These are phyloP conservation scores for Penicillium sp. DNA, from an alignment of 2,329 filamentous ascomycete genomes.

Conservation along the genomic window DNA sequence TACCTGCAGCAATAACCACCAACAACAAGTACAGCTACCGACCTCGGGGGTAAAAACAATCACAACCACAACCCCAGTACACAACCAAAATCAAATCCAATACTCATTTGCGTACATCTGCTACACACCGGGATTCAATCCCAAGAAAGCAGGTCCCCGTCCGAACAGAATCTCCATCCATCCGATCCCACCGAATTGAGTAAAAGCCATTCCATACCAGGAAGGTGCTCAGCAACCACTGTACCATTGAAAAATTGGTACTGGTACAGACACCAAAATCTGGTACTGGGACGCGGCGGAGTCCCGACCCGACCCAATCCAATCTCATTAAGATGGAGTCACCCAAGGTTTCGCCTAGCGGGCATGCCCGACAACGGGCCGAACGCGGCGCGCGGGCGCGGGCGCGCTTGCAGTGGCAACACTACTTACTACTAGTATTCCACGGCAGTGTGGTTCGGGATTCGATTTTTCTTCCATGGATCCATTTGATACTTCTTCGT, in stretches of 20 bases:
- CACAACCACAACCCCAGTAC: background rate
- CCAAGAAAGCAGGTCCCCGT: background rate
- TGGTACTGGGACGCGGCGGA: slow-evolving; percentile 14
- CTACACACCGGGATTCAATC: background rate
- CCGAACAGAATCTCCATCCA: background rate
- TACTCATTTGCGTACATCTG: background rate
- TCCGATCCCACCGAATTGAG: background rate
- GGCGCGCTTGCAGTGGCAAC: slow-evolving; percentile 10
- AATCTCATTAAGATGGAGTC: background rate
- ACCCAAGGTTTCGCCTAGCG: slow-evolving; percentile 25
- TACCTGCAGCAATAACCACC: background rate
- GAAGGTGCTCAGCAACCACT: slow-evolving; percentile 14
- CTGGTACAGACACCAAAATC: slow-evolving; percentile 1
- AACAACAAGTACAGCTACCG: background rate
- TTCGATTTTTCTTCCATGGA: background rate
- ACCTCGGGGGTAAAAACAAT: background rate
- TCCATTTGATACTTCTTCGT: too few species aligned
- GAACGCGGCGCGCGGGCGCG: slow-evolving; percentile 24
- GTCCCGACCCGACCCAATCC: slow-evolving; percentile 17
- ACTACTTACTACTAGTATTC: background rate
- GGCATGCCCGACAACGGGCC: slow-evolving; percentile 30
- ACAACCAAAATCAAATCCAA: background rate
- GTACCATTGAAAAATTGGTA: background rate
- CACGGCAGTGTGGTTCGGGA: background rate
- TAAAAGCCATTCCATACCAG: slow-evolving; percentile 15